A percentile compares a stretch with the other conserved stretches of the same genome.
phyloP scores from a whole-genome alignment of 1,139 yeast genomes.

The Cylindricascospora bacillispora region DNA sequence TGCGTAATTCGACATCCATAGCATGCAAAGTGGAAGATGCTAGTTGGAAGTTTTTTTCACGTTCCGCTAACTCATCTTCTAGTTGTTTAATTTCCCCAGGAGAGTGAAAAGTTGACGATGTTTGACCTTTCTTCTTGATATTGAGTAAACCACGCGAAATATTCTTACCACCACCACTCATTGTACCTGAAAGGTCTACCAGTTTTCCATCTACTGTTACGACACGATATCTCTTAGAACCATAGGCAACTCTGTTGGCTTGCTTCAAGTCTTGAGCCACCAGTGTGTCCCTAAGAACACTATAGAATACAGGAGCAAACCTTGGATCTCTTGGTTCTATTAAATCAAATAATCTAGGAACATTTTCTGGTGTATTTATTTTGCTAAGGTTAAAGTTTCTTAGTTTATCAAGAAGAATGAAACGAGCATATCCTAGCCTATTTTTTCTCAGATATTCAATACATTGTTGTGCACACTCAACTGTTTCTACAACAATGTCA shows the following conservation, averaged over 20 bases:
- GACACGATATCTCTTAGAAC: slow-evolving; percentile 68
- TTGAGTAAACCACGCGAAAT: slow-evolving; percentile 35
- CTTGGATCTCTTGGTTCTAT: slow-evolving; percentile 52
- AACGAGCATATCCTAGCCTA: slow-evolving; percentile 80
- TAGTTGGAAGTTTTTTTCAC: slow-evolving; percentile 43
- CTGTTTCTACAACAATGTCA: slow-evolving; percentile 88
- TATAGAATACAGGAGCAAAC: slow-evolving; percentile 81
- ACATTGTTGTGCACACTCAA: slow-evolving; percentile 86
- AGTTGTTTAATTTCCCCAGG: slow-evolving; percentile 48
- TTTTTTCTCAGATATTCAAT: slow-evolving; percentile 77
- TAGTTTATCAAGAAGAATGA: slow-evolving; percentile 67
- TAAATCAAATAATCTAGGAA: slow-evolving; percentile 76
- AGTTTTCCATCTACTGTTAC: slow-evolving; percentile 89
- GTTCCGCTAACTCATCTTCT: slow-evolving; percentile 39
- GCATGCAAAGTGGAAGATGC: slow-evolving; percentile 43
- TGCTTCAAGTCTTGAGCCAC: slow-evolving; percentile 70
- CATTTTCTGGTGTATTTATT: slow-evolving; percentile 64
- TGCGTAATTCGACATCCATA: slow-evolving; percentile 48
- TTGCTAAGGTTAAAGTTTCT: slow-evolving; percentile 47
- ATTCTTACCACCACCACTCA: slow-evolving; percentile 89
- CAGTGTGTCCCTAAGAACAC: slow-evolving; percentile 73
- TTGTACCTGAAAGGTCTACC: slow-evolving; percentile 91
- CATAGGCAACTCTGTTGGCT: slow-evolving; percentile 85
- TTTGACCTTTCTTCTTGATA: slow-evolving; percentile 15
- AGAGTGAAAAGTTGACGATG: slow-evolving; percentile 23